Base-by-base conservation (phyloP, 192 early-diverging fungal species). In the Linnemannia elongata region DNA sequence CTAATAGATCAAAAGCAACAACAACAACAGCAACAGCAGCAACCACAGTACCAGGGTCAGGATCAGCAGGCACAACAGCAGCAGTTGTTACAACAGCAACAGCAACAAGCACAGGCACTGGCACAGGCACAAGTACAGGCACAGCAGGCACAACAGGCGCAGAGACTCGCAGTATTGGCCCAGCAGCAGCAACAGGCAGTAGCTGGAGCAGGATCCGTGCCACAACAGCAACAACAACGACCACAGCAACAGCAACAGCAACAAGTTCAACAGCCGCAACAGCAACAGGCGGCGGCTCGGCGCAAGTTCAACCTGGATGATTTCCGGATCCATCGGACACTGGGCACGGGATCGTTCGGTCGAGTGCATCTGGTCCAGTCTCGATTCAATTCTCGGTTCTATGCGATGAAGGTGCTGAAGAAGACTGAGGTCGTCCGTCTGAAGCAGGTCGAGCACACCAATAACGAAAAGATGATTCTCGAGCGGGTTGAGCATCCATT, bases 381-480 rank as follows among this genome's bases (percentile, higher is more conserved):
- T 47, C 93, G 94, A 78, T 83, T 90, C 54, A 97, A 95, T 47
- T 93, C 93, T 63, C 93, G 94, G 77, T 98, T 95, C 92, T 98
- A 97, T 87, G 97, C 98, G 7, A 99, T 98, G 94, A 99, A 99
- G 88, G 97, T 97, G 7, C 91, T 99, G 63, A 95, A 95, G 76
- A 99, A 99, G 89, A 88, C 93, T 47, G 97, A 99, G 77, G 97
- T 99, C 10, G 97, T 99, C 60, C 95, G 96, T 72, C 92, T 97
- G 86, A 97, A 97, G 88, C 98, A 99, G 87, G 97, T 99, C 17
- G 97, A 99, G 91, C 97, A 99, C 83, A 98, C 97, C 42, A 96
- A 98, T 81, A 99, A 98, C 90, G 98, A 99, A 90, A 97, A 97
- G 82, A 91, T 93, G 74, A 98, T 99, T 81, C 90, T 99, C 27